phyloP scores from a whole-genome alignment of 495 filamentous ascomycete species.

The Cercophora scortea region DNA sequence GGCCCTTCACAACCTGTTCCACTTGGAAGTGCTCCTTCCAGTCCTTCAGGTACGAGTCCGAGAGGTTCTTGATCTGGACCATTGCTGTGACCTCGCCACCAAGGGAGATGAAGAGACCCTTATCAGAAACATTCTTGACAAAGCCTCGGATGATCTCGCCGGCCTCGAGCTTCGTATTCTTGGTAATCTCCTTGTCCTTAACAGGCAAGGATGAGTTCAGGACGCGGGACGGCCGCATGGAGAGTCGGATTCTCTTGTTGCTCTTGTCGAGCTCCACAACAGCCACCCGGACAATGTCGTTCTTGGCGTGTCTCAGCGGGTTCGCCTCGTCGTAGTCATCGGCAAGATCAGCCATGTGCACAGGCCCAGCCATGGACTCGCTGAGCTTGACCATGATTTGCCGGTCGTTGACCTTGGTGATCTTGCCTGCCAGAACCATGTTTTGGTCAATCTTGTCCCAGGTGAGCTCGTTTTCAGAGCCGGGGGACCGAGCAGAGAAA shows the following conservation, averaged over 20 bases:
- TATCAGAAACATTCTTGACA: slow-evolving; percentile 76
- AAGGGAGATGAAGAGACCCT: slow-evolving; percentile 75
- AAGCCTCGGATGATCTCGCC: slow-evolving; percentile 85
- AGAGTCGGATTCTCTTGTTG: slow-evolving; percentile 77
- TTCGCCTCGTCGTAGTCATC: slow-evolving; percentile 79
- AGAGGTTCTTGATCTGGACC: slow-evolving; percentile 77
- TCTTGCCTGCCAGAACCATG: slow-evolving; percentile 71
- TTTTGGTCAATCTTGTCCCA: slow-evolving; percentile 63
- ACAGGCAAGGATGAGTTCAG: slow-evolving; percentile 79
- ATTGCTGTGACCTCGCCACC: slow-evolving; percentile 74
- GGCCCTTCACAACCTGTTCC: slow-evolving; percentile 83
- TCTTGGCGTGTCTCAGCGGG: slow-evolving; percentile 55
- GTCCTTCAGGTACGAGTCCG: slow-evolving; percentile 84
- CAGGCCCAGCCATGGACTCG: slow-evolving; percentile 61
- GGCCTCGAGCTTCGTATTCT: slow-evolving; percentile 58
- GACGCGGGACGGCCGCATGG: slow-evolving; percentile 77
- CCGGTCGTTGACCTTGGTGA: slow-evolving; percentile 80
- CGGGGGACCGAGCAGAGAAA: slow-evolving; percentile 60
- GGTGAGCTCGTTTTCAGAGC: slow-evolving; percentile 46
- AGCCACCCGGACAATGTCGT: slow-evolving; percentile 78
- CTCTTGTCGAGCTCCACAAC: slow-evolving; percentile 69
- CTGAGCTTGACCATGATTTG: slow-evolving; percentile 79
- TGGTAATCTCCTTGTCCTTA: slow-evolving; percentile 69
- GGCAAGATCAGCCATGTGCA: slow-evolving; percentile 68
- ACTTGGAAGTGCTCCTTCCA: slow-evolving; percentile 86